Evolutionary conservation across 192 early-diverging fungal genomes (phyloP).

Genomic region (Coemansia reversa): DNA sequence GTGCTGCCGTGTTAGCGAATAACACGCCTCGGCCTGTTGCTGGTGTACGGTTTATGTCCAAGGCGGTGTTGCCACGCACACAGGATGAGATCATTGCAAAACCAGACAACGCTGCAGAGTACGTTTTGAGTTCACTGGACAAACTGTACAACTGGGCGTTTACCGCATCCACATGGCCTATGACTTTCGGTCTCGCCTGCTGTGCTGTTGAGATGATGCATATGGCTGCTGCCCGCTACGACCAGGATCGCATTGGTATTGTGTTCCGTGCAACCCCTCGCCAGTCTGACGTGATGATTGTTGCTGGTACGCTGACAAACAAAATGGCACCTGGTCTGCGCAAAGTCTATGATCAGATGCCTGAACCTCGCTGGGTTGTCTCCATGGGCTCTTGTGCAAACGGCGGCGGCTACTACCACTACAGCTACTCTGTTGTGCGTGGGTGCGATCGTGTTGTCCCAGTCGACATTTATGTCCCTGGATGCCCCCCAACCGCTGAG

Average conservation of each 20-base stretch:
- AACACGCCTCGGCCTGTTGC: slow-evolving; percentile 6
- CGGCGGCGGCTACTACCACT: slow-evolving; percentile 99
- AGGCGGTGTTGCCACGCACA: slow-evolving; percentile 47
- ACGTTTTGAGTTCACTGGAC: slow-evolving; percentile 87
- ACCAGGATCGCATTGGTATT: slow-evolving; percentile 97
- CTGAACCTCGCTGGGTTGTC: slow-evolving; percentile 97
- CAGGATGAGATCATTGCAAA: slow-evolving; percentile 52
- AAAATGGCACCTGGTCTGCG: slow-evolving; percentile 94
- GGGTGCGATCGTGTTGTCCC: slow-evolving; percentile 97
- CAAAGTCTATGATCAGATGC: slow-evolving; percentile 82
- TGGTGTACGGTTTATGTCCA: slow-evolving; percentile 32
- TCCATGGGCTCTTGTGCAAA: slow-evolving; percentile 99
- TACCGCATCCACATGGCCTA: slow-evolving; percentile 88
- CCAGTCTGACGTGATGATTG: slow-evolving; percentile 99
- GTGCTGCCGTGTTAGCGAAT: slow-evolving; percentile 1
- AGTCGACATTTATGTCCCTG: slow-evolving; percentile 94
- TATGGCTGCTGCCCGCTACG: slow-evolving; percentile 93
- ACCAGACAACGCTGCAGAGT: slow-evolving; percentile 60
- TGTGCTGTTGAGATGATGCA: slow-evolving; percentile 99
- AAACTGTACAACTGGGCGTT: slow-evolving; percentile 91
- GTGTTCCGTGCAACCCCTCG: slow-evolving; percentile 96
- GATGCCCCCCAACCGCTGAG: slow-evolving; percentile 96
- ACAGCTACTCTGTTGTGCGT: slow-evolving; percentile 93
- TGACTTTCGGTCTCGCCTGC: slow-evolving; percentile 91
- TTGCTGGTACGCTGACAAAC: slow-evolving; percentile 97